These are phyloP conservation scores for Arthrobotrys pseudoclavata DNA, from an alignment of 2,329 filamentous ascomycete genomes.

Conservation along the genomic window DNA sequence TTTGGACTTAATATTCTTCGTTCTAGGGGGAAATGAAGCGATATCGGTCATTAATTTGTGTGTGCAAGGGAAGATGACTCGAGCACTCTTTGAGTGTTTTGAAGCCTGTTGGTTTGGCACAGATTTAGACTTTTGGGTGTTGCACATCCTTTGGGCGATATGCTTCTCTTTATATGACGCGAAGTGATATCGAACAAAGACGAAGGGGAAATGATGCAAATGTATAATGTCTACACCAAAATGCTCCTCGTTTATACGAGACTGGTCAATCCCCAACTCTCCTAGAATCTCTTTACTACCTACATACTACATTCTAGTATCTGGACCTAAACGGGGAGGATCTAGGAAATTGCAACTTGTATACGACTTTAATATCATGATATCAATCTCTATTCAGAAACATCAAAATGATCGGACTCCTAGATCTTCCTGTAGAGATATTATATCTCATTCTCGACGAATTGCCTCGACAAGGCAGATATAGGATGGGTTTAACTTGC, in stretches of 20 bases:
- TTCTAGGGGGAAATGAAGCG: too few relatives aligned
- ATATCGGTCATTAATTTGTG: neutral
- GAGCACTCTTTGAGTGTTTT: neutral
- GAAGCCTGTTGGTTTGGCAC: neutral
- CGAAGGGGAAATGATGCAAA: neutral
- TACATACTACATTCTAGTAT: neutral
- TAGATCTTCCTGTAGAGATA: constrained; percentile 29
- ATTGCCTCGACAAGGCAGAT: neutral
- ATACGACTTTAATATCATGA: neutral
- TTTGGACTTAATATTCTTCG: too few relatives aligned
- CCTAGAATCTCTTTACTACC: neutral
- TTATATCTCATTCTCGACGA: constrained; percentile 30
- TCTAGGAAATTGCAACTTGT: neutral
- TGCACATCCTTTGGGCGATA: neutral
- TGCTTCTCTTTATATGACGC: neutral
- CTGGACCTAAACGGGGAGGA: neutral
- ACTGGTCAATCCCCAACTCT: neutral
- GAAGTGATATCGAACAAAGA: neutral
- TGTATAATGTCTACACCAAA: neutral
- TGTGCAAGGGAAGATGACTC: neutral
- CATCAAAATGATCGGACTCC: neutral
- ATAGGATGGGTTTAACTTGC: neutral
- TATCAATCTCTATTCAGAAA: neutral
- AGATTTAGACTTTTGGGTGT: neutral
- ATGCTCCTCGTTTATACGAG: neutral